Percentiles rank a stretch among this genome's conserved stretches.
phyloP scores from a whole-genome alignment of 139 green algal species.

The Closterium sp. region DNA sequence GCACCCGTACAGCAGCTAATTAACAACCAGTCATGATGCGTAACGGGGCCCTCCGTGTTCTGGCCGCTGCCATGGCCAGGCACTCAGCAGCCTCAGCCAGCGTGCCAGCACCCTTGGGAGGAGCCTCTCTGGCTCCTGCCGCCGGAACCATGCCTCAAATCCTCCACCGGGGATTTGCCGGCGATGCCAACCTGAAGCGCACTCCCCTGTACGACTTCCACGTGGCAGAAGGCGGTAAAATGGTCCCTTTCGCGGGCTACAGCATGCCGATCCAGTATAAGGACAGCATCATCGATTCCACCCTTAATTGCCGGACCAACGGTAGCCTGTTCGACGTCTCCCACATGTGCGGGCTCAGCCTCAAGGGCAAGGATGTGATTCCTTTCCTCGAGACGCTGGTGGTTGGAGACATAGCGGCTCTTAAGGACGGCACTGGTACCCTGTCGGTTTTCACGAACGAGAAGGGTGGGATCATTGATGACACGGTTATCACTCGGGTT shows the following conservation, averaged over 20 bases:
- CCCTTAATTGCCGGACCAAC: conserved; percentile 75
- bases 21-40: background rate
- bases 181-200: conserved; percentile 9
- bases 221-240: conserved; percentile 74
- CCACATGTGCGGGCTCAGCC: conserved; percentile 93
- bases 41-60: background rate
- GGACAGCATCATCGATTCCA: conserved; percentile 95
- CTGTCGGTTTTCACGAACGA: conserved; percentile 95
- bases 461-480: conserved; percentile 96
- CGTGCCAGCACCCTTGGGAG: background rate
- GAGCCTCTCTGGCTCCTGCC: background rate
- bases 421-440: conserved; percentile 79
- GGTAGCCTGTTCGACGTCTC: conserved; percentile 96
- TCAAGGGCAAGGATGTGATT: conserved; percentile 85
- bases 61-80: background rate
- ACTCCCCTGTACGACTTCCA: conserved; percentile 91
- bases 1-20: background rate
- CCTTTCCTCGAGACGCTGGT: conserved; percentile 87
- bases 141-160: background rate
- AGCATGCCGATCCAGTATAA: conserved; percentile 99
- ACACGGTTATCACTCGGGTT: conserved; percentile 92
- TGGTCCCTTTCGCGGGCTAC: conserved; percentile 95
- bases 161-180: conserved; percentile 4
- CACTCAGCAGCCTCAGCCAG: background rate
- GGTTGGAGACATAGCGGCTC: conserved; percentile 82